Percentiles rank a stretch among this genome's conserved stretches.
Conservation (phyloP, 148 eudicot species). For the Rhododendron ovatum region DNA sequence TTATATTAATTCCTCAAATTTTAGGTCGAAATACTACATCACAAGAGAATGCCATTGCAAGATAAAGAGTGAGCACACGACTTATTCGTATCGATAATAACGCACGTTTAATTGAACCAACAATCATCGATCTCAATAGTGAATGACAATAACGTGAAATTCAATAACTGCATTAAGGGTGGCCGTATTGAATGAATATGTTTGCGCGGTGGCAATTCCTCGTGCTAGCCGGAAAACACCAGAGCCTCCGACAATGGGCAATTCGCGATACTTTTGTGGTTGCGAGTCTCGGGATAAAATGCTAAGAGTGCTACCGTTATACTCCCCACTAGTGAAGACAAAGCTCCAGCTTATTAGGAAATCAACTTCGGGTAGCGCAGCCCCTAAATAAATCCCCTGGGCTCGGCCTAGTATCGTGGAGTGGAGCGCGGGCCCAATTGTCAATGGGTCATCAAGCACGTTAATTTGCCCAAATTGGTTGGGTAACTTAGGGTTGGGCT, state of each 20-base stretch:
- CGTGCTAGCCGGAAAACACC: conserved; percentile 41
- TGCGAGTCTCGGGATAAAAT: conserved; percentile 25
- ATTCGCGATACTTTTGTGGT: conserved; percentile 18
- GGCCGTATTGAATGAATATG: conserved; percentile 18
- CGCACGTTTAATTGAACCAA: not conserved
- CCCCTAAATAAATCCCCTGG: conserved; percentile 11
- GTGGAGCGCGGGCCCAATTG: conserved; percentile 1
- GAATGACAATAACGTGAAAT: conserved; percentile 31
- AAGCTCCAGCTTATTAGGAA: conserved; percentile 18
- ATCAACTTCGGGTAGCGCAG: conserved; percentile 4
- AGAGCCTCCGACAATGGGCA: conserved; percentile 42
- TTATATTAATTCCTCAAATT: not conserved
- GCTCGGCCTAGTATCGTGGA: conserved; percentile 20
- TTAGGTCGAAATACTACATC: not conserved
- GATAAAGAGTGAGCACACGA: not conserved
- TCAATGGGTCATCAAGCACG: conserved; percentile 9
- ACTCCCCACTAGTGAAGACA: conserved; percentile 10
- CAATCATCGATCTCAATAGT: conserved; percentile 3
- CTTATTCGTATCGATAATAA: not conserved
- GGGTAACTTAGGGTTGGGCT: not conserved
- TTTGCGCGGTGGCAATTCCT: conserved; percentile 32
- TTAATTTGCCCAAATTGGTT: conserved; percentile 7
- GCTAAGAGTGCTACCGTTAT: conserved; percentile 22
- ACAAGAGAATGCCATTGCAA: not conserved
- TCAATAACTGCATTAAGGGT: conserved; percentile 29